These are phyloP conservation scores for Gynandropsis gynandra DNA, from an alignment of 345 rosid species.

Conservation along the genomic window DNA sequence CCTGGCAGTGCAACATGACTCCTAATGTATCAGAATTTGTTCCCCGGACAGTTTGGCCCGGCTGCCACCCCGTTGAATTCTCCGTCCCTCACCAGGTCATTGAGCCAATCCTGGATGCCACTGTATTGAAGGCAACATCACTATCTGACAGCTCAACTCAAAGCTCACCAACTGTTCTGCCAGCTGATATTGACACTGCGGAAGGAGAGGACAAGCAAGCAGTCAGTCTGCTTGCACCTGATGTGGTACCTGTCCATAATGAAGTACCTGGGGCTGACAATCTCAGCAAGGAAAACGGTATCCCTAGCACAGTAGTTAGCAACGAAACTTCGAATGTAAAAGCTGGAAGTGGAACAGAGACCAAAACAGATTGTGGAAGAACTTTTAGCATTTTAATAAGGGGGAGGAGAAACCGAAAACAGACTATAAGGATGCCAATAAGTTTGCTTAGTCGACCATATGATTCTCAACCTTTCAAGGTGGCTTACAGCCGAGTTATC, in stretches of 20 bases:
- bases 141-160: slow-evolving; percentile 26
- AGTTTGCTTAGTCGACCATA: slow-evolving; percentile 86
- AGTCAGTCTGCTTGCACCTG: not conserved
- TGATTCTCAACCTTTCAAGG: slow-evolving; percentile 84
- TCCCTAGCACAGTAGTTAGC: too few species aligned
- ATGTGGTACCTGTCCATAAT: not conserved
- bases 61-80: slow-evolving; percentile 59
- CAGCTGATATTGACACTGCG: slow-evolving; percentile 44
- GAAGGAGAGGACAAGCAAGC: too few species aligned
- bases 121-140: slow-evolving; percentile 40
- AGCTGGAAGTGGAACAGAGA: too few species aligned
- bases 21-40: slow-evolving; percentile 60
- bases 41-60: slow-evolving; percentile 67
- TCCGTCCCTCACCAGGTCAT: slow-evolving; percentile 50
- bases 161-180: too few species aligned
- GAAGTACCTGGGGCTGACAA: slow-evolving; percentile 16
- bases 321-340: too few species aligned
- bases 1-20: slow-evolving; percentile 68
- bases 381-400: slow-evolving; percentile 86
- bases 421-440: slow-evolving; percentile 83
- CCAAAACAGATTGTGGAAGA: too few species aligned
- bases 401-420: slow-evolving; percentile 84
- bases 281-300: slow-evolving; percentile 21
- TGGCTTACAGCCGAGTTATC: slow-evolving; percentile 63
- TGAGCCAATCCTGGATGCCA: slow-evolving; percentile 60